Evolutionary conservation across 345 rosid species (phyloP), one percentile per base, ranked within the genome.

Genomic region (Pugionium dolabratum): DNA sequence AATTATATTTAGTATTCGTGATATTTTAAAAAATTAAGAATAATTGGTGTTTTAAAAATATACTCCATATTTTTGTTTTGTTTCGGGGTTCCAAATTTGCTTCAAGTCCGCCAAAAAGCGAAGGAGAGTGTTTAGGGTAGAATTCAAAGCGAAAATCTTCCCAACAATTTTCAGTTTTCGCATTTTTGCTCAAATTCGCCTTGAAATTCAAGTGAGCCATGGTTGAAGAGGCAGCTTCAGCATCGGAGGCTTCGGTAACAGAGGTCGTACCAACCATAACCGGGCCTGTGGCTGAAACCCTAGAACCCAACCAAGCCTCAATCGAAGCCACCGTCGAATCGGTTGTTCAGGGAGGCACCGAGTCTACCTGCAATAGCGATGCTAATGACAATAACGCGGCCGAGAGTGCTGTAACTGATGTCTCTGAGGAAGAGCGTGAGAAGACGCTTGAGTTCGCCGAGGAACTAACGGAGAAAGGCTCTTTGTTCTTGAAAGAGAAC

Each of bases 391-490:
- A 70, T 58, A 69, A 70, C 60, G 72, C 70, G 18, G 88, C 76
- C 2, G 95, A 82, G 65, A 71, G 86, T 51, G 81, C 78, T 44
- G 54, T 79, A 10, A 80, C 70, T 49, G 37, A 66, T 7, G 62
- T 75, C 41, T 65, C 83, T 6, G 84, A 72, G 5, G 83, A 33
- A 5, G 89, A 78, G 4, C 61, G 49, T n/a, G 82, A 80, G 77
- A 76, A 76, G 66, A 82, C 86, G 9, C 74, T 90, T 46, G 95
- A 87, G 80, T 68, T 79, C 45, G 85, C 91, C 2, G 82, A 78
- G 3, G 89, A 86, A 71, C 67, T 94, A 67, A 58, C 81, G 53
- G 93, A 83, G 80, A 80, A 62, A 75, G 97, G 95, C 53, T 64
- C 76, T 10, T 37, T 4, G 7, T 95, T 88, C 9, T 52, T 94